Base-by-base conservation (phyloP, 2,329 filamentous ascomycete species). In the Fusarium odoratissimum region DNA sequence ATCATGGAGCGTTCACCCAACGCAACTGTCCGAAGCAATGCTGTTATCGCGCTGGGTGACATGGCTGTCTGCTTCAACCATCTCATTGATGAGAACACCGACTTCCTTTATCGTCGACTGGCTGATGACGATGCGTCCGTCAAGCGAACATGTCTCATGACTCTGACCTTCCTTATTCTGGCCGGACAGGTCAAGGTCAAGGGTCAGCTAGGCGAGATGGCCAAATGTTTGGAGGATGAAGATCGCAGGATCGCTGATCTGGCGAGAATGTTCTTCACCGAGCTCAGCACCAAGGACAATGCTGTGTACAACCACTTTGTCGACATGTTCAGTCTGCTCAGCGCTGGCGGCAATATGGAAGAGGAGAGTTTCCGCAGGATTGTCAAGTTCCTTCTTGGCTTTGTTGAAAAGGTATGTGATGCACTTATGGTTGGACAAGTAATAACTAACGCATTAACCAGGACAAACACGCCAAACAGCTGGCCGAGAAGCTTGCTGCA, bases 41-140 rank as follows among this genome's bases (percentile, higher is more conserved):
- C 97, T 14, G 97, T 99, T 23, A 97, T 99, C 76, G 95, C 96
- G 1, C 90, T 99, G 1, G 96, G 96, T 42, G 96, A 99, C 80
- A 99, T 99, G 96, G 97, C 97, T 0, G 96, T 99, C 28, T 98
- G 95, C 88, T 99, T 99, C 88, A 99, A 99, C 80, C 96, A 99
- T 79, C 89, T 99, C 55, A 98, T 99, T 76, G 97, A 99, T 79
- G 97, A 99, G 83, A 98, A 99, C 82, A 99, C 96, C 0, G 96
- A 99, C 80, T 99, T 98, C 85, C 83, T 99, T 45, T 99, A 99
- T 83, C 92, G 96, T 25, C 91, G 97, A 23, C 88, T 99, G 12
- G 97, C 96, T 21, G 97, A 99, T 79, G 86, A 89, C 21, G 95
- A 98, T 76, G 90, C 91, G 28, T 95, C 93, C 6, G 96, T 99